A percentile compares a stretch with the other conserved stretches of the same genome.
phyloP scores from a whole-genome alignment of 768 basidiomycete species.

The Amanita thiersii region DNA sequence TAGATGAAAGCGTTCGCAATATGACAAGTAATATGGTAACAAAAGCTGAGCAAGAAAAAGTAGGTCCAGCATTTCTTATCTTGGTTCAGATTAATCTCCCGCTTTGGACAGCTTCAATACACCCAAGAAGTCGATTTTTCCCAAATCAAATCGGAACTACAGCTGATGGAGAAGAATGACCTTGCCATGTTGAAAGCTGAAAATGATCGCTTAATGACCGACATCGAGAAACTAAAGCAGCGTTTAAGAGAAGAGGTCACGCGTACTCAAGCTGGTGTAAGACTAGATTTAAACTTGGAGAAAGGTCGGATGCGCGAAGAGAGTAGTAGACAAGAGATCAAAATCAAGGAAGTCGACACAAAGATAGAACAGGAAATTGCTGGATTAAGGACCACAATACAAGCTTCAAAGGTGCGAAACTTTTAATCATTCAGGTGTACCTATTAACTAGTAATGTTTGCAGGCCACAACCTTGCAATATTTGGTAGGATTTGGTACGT shows the following conservation, averaged over 20 bases:
- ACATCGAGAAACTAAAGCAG: conserved; percentile 94
- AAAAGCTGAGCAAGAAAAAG: conserved; percentile 95
- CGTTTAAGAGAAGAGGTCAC: conserved; percentile 87
- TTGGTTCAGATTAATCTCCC: background rate
- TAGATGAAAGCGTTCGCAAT: conserved; percentile 93
- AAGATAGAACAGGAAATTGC: conserved; percentile 96
- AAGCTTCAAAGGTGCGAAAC: conserved; percentile 66
- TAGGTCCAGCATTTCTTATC: conserved; percentile 19
- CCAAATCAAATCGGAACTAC: conserved; percentile 91
- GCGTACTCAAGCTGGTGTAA: conserved; percentile 86
- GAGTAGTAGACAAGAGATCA: conserved; percentile 82
- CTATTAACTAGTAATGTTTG: too few relatives aligned
- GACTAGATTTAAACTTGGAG: conserved; percentile 92
- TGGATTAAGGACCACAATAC: conserved; percentile 71
- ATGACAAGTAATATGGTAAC: conserved; percentile 97
- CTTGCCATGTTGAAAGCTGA: conserved; percentile 92
- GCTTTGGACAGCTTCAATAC: conserved; percentile 62
- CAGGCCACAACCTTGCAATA: conserved; percentile 84
- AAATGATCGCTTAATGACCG: conserved; percentile 86
- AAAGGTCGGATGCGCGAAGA: conserved; percentile 95
- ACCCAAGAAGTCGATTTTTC: conserved; percentile 97
- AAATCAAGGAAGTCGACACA: conserved; percentile 97
- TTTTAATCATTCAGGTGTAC: too few relatives aligned
- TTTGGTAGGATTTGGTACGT: conserved; percentile 78
- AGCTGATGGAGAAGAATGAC: conserved; percentile 96